Percentiles rank a stretch among this genome's conserved stretches.
These are phyloP conservation scores for Alternaria ethzedia DNA, from an alignment of 2,329 filamentous ascomycete genomes.

Conservation along the genomic window DNA sequence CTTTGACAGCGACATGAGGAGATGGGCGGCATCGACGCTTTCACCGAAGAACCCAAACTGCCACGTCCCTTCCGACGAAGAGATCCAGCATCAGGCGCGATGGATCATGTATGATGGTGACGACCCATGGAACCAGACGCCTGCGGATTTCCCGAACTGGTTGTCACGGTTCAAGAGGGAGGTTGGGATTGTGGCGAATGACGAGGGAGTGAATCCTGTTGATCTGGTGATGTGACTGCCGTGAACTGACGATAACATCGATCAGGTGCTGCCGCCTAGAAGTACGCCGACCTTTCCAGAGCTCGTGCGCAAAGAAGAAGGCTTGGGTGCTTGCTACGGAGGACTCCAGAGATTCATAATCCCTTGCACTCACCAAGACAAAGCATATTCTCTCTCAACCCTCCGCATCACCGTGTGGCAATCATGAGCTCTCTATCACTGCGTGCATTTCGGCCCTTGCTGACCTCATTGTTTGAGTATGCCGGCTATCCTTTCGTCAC, in stretches of 20 bases:
- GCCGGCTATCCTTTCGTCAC: background rate
- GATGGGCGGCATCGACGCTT: constrained; percentile 33
- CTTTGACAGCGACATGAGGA: constrained; percentile 26
- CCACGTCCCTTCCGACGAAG: constrained; percentile 37
- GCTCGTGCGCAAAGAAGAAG: background rate
- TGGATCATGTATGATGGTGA: constrained; percentile 43
- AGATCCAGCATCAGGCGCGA: constrained; percentile 42
- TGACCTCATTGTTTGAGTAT: background rate
- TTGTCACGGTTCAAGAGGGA: constrained; percentile 38
- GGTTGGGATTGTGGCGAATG: constrained; percentile 19
- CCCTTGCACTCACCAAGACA: background rate
- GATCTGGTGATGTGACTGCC: background rate
- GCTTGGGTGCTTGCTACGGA: background rate
- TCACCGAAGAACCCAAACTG: constrained; percentile 30
- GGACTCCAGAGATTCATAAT: background rate
- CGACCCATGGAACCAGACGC: constrained; percentile 48
- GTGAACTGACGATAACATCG: background rate
- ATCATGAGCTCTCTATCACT: background rate
- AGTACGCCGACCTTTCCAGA: background rate
- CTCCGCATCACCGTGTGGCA: background rate
- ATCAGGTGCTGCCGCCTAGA: background rate
- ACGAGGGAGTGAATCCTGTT: constrained; percentile 4
- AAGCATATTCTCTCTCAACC: background rate
- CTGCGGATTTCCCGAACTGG: constrained; percentile 44
- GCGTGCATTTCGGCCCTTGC: background rate